A percentile compares a stretch with the other conserved stretches of the same genome.
Evolutionary conservation across 805 yeast species (phyloP).

Genomic region (Diddensiella transvaalensis): DNA sequence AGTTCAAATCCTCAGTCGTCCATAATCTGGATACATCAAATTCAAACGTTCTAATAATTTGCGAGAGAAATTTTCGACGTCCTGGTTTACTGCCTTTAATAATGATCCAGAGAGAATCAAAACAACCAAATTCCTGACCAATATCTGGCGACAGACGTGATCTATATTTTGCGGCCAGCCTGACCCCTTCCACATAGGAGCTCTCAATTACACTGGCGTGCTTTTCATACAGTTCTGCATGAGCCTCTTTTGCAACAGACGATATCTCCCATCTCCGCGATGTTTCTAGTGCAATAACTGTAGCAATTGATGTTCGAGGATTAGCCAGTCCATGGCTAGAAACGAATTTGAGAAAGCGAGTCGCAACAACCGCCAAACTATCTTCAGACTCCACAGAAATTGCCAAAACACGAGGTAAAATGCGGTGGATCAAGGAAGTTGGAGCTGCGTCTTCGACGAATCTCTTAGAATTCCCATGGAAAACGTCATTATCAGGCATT

Average conservation of each 20-base stretch:
- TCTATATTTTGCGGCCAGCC: conserved; percentile 47
- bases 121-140: conserved; percentile 31
- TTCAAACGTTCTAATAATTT: conserved; percentile 34
- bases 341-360: conserved; percentile 52
- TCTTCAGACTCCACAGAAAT: conserved; percentile 47
- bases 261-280: conserved; percentile 45
- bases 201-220: conserved; percentile 70
- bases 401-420: conserved; percentile 44
- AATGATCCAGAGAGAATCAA: conserved; percentile 42
- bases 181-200: conserved; percentile 61
- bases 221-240: conserved; percentile 54
- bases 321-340: conserved; percentile 67
- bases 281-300: conserved; percentile 65
- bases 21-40: conserved; percentile 29
- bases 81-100: conserved; percentile 41
- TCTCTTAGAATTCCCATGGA: conserved; percentile 51
- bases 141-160: conserved; percentile 28
- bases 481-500: conserved; percentile 45
- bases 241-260: conserved; percentile 49
- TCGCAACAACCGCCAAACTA: conserved; percentile 47
- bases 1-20: conserved; percentile 15
- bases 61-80: conserved; percentile 40
- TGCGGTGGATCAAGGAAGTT: conserved; percentile 66
- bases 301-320: conserved; percentile 60
- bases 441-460: conserved; percentile 67